Percentiles rank a stretch among this genome's conserved stretches.
phyloP scores from a whole-genome alignment of 495 filamentous ascomycete genomes.

The Mycothermus thermophilus region DNA sequence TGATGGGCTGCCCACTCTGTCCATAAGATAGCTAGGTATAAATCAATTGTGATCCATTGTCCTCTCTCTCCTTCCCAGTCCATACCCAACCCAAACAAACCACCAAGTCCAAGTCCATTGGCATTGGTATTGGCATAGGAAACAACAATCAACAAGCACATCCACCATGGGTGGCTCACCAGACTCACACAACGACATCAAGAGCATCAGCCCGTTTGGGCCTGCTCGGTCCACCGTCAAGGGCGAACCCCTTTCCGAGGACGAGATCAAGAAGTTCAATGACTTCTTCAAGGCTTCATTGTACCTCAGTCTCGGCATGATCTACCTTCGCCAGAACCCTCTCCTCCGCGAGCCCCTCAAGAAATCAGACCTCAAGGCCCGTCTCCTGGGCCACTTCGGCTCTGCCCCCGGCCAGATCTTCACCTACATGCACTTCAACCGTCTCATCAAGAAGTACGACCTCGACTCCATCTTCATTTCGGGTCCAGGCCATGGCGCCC shows the following conservation, averaged over 20 bases:
- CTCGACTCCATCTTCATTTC: slow-evolving; percentile 55
- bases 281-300: slow-evolving; percentile 56
- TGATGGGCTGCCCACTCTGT: no score
- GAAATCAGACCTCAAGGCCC: slow-evolving; percentile 50
- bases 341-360: slow-evolving; percentile 50
- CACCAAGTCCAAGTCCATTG: no score
- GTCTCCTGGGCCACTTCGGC: slow-evolving; percentile 61
- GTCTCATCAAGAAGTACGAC: slow-evolving; percentile 61
- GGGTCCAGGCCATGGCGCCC: slow-evolving; percentile 60
- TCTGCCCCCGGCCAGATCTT: slow-evolving; percentile 61
- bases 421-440: slow-evolving; percentile 66
- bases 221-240: slow-evolving; percentile 49
- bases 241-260: slow-evolving; percentile 41
- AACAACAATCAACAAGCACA: neutral
- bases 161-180: neutral
- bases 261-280: slow-evolving; percentile 51
- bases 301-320: slow-evolving; percentile 62
- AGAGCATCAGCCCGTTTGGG: slow-evolving; percentile 50
- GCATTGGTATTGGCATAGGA: no score
- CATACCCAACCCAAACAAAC: no score
- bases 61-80: no score
- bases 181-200: slow-evolving; percentile 13
- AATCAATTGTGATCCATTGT: no score
- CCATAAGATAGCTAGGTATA: no score
- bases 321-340: slow-evolving; percentile 55